phyloP scores from a whole-genome alignment of 352 stramenopile genomes.

The Blastocystis hominis region DNA sequence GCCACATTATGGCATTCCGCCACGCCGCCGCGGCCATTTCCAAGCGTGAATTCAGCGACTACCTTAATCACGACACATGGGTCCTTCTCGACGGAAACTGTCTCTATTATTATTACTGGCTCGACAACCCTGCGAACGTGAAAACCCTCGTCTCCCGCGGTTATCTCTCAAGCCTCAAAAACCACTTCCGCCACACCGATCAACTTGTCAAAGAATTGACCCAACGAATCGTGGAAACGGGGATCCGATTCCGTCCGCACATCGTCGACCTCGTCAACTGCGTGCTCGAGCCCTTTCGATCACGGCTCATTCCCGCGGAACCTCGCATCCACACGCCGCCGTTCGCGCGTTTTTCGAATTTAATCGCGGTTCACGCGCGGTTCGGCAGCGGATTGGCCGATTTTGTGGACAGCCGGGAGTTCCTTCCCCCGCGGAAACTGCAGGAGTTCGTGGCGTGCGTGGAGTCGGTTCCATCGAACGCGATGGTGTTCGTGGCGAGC shows the following conservation, averaged over 20 bases:
- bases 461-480: background rate
- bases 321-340: background rate
- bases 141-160: background rate
- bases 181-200: background rate
- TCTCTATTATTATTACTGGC: slow-evolving; percentile 36
- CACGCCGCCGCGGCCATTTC: background rate
- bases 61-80: background rate
- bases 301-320: background rate
- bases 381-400: background rate
- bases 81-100: slow-evolving; percentile 15
- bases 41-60: background rate
- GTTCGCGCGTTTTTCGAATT: background rate
- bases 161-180: background rate
- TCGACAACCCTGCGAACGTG: background rate
- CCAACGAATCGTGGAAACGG: background rate
- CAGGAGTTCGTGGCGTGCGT: background rate
- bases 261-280: background rate
- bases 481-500: background rate
- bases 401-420: background rate
- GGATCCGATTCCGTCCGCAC: background rate
- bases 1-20: background rate
- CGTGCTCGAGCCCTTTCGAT: background rate
- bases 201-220: background rate
- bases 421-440: background rate
- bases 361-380: slow-evolving; percentile 9